phyloP scores from a whole-genome alignment of 2,329 filamentous ascomycete genomes.

The Penicillium sp. region DNA sequence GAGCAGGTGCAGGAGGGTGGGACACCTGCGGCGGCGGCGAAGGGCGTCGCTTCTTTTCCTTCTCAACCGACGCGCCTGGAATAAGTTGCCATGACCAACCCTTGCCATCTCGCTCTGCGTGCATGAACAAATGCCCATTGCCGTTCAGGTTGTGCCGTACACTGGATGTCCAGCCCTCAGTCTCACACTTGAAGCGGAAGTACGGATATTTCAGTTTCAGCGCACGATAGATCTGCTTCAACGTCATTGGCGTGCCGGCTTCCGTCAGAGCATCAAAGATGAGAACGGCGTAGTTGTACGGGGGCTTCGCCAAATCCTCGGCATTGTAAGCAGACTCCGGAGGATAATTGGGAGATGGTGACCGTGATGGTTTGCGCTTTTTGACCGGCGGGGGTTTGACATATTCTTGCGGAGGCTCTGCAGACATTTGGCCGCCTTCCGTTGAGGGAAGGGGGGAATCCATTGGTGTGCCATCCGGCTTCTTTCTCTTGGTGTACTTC shows the following conservation, averaged over 20 bases:
- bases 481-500: constrained; percentile 50
- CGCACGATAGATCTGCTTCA: constrained; percentile 65
- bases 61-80: constrained; percentile 58
- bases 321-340: constrained; percentile 59
- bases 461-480: constrained; percentile 39
- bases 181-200: constrained; percentile 60
- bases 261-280: constrained; percentile 62
- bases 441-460: constrained; percentile 45
- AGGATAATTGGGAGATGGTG: constrained; percentile 60
- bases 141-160: constrained; percentile 62
- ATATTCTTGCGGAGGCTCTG: constrained; percentile 39
- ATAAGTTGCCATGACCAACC: constrained; percentile 63
- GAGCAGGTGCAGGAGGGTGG: constrained; percentile 28
- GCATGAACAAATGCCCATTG: constrained; percentile 58
- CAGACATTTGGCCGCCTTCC: constrained; percentile 37
- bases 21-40: constrained; percentile 40
- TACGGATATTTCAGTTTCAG: constrained; percentile 63
- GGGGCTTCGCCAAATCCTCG: constrained; percentile 61
- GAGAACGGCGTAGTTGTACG: constrained; percentile 61
- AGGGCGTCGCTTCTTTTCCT: constrained; percentile 53
- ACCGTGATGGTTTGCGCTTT: constrained; percentile 54
- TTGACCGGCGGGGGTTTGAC: constrained; percentile 47
- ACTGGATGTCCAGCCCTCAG: constrained; percentile 65
- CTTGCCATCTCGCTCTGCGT: constrained; percentile 60
- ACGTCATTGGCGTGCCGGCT: constrained; percentile 56